Conservation (phyloP, 106 monocot genomes). For the Dactylorhiza incarnata region DNA sequence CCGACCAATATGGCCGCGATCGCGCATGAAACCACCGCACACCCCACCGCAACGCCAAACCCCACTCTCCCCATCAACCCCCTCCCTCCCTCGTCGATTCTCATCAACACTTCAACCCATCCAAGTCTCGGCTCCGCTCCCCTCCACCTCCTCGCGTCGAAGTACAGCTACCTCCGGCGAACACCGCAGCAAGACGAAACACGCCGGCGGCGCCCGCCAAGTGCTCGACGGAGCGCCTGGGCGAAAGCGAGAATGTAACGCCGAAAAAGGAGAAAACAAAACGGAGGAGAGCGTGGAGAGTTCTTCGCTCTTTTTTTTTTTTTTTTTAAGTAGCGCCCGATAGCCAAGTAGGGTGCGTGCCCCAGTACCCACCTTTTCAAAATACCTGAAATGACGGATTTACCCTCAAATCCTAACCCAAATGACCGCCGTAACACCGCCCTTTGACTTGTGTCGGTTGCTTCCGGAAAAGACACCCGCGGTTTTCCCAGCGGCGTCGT, state of each 20-base stretch:
- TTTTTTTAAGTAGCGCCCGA: slow-evolving; percentile 8
- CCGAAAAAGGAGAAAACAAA: neutral
- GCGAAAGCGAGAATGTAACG: slow-evolving; percentile 1
- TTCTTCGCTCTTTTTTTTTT: neutral
- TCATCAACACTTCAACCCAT: neutral
- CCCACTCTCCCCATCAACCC: slow-evolving; percentile 37
- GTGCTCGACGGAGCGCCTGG: slow-evolving; percentile 15
- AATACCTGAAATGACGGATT: slow-evolving; percentile 20
- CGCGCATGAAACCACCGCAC: slow-evolving; percentile 58
- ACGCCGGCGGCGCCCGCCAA: neutral
- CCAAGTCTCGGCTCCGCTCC: neutral
- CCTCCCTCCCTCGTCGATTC: slow-evolving; percentile 19
- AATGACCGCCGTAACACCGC: slow-evolving; percentile 15
- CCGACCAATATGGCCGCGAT: slow-evolving; percentile 43
- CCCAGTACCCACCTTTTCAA: slow-evolving; percentile 14
- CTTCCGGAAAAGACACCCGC: slow-evolving; percentile 12
- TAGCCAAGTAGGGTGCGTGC: slow-evolving; percentile 24
- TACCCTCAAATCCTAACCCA: neutral
- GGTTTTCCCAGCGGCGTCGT: neutral
- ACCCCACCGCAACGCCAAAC: slow-evolving; percentile 50
- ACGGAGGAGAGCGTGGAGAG: neutral
- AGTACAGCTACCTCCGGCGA: neutral
- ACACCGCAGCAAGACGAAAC: neutral
- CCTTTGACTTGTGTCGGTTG: slow-evolving; percentile 54
- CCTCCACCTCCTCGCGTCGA: neutral